Percentiles rank a stretch among this genome's conserved stretches.
Conservation (phyloP, 1,139 yeast species). For the Geotrichum candidum region DNA sequence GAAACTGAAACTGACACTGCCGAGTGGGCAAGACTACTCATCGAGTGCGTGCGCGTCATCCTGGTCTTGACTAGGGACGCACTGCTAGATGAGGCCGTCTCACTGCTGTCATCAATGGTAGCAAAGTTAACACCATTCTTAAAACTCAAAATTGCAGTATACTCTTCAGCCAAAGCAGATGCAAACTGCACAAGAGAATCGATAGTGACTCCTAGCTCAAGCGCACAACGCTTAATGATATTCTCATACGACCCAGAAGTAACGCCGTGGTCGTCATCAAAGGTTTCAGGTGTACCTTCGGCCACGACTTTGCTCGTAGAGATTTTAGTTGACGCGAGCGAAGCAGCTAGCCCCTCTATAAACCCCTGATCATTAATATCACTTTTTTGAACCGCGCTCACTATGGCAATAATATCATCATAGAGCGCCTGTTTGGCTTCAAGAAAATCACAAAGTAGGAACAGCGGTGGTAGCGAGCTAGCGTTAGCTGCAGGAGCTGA, state of each 20-base stretch:
- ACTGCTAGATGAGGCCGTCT: neutral
- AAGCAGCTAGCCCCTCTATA: conserved; percentile 23
- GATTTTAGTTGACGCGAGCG: conserved; percentile 19
- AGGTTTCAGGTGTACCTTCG: neutral
- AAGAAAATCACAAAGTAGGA: conserved; percentile 66
- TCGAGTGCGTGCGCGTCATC: conserved; percentile 3
- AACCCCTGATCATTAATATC: conserved; percentile 58
- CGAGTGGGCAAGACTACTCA: conserved; percentile 13
- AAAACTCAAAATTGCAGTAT: conserved; percentile 14
- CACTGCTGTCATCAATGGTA: neutral
- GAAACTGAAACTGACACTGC: conserved; percentile 7
- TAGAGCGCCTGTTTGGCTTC: conserved; percentile 71
- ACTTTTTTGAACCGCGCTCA: conserved; percentile 64
- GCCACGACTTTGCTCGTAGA: neutral
- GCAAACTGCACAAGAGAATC: conserved; percentile 16
- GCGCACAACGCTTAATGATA: conserved; percentile 15
- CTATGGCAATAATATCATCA: conserved; percentile 52
- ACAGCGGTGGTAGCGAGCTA: conserved; percentile 40
- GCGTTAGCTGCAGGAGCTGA: neutral
- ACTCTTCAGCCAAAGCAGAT: conserved; percentile 17
- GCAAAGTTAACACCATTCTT: neutral
- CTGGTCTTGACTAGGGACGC: conserved; percentile 3
- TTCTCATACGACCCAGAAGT: conserved; percentile 4
- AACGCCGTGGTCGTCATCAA: neutral
- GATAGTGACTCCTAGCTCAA: conserved; percentile 18